Base-by-base conservation (phyloP, 208 protist genomes). In the Borovskyia barvae region DNA sequence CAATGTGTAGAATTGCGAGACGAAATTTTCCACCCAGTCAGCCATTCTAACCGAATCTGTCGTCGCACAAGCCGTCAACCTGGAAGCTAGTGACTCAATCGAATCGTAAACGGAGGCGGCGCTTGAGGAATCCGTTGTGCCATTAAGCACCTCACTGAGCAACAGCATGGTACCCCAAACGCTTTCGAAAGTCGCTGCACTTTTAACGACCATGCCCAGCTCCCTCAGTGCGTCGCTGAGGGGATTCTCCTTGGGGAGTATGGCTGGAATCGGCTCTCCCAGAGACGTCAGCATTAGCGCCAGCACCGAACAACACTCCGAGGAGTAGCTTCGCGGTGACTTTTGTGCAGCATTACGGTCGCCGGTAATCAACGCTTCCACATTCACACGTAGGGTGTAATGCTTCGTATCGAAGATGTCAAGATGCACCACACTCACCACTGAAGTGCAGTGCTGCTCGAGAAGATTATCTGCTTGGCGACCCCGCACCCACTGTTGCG, bases 341-440 rank as follows among this genome's bases (percentile, higher is more conserved):
- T 56, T 29, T 25, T 50, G 46, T 17, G 39, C 54, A 41, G 55
- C 48, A 12, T 43, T 28, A 11, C 62, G 26, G 4, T 41, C 41
- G 33, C 41, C n/a, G n/a, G n/a, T 56, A 25, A 74, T 30, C 32
- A 85, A 47, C 6, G 43, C 33, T 22, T 72, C 49, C 7, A 73
- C 70, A 52, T 73, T 46, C 6, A 75, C 40, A 36, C 61, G 46
- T 22, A 82, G 46, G 11, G 58, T 50, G 45, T 67, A 78, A 33
- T 78, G 43, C 20, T 56, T 43, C 4, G 25, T 32, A 43, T 66
- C 71, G n/a, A 59, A 42, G 37, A 78, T 72, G 0, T 33, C 32
- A 12, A 66, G 54, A 26, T 35, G 48, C 5, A 61, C 14, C 0
- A 77, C 53, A 9, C 61, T 61, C 22, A 69, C 47, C 12, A 58